phyloP scores from a whole-genome alignment of 495 filamentous ascomycete species.

The Tuber melanosporum region DNA sequence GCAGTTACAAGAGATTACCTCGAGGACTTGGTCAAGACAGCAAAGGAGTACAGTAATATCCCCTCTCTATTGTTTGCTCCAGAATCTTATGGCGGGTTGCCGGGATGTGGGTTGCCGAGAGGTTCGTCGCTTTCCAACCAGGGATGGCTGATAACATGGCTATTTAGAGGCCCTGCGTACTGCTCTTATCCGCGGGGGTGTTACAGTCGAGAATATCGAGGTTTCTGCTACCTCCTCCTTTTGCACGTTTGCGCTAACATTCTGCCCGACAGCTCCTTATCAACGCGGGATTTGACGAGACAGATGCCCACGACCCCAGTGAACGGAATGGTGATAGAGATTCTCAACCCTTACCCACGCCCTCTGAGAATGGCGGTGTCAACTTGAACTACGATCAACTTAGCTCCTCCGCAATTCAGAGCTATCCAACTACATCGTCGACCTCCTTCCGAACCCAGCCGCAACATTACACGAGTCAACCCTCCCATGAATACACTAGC shows the following conservation, averaged over 20 bases:
- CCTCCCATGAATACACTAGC: neutral
- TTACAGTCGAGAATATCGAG: conserved; percentile 33
- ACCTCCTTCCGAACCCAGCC: conserved; percentile 17
- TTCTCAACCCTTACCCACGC: conserved; percentile 13
- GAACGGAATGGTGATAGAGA: conserved; percentile 7
- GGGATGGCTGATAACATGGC: conserved; percentile 9
- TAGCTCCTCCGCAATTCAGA: neutral
- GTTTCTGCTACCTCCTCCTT: conserved; percentile 13
- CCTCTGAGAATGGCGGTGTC: conserved; percentile 10
- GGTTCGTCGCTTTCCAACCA: neutral
- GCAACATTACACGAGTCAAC: conserved; percentile 14
- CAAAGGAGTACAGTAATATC: conserved; percentile 32
- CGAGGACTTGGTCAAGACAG: conserved; percentile 23
- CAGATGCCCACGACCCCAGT: neutral
- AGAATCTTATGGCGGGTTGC: neutral
- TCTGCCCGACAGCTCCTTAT: conserved; percentile 30
- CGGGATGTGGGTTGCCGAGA: neutral
- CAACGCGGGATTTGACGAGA: conserved; percentile 24
- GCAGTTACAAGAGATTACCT: conserved; percentile 19
- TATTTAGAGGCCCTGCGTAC: conserved; percentile 29
- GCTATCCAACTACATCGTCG: conserved; percentile 8
- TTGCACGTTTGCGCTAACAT: conserved; percentile 9
- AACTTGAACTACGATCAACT: neutral
- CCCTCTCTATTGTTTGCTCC: conserved; percentile 4
- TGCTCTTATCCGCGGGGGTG: conserved; percentile 37